Base-by-base conservation (phyloP, 805 yeast species). In the Ogataea nitratoaversa region DNA sequence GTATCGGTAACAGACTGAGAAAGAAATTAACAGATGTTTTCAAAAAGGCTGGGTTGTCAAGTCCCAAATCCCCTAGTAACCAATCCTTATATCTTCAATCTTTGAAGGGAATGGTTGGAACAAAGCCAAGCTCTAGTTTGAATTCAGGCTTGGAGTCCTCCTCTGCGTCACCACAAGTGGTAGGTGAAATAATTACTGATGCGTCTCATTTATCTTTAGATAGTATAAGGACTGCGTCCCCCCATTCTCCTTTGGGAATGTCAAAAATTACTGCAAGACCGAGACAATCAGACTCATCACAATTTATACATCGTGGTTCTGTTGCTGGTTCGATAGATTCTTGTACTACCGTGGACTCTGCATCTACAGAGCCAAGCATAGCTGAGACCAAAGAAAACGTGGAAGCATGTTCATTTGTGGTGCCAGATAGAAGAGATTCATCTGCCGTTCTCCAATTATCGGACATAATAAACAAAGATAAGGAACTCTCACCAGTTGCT, bases 1-100 rank as follows among this genome's bases (percentile, higher is more conserved):
- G 95, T n/a, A 72, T 88, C 36, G 90, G 89, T 7, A 73, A 78
- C 37, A 70, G 81, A 40, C 69, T 87, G 32, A 76, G 69, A 49
- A 72, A 68, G 42, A 71, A 75, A 19, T 53, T 80, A 4, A 62
- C 72, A 5, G 68, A 67, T 35, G 79, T 76, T 1, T 56, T 57
- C 34, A 44, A 42, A 30, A 35, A 47, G 34, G 31, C 54, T 2
- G 52, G 54, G 1, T 38, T 47, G 18, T 36, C 51, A 2, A 37
- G 42, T 7, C 46, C 46, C 12, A 50, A 42, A 27, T 13, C 5
- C 23, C 45, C 38, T 17, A 46, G 33, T 18, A 39, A 37, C n/a
- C 25, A 17, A 23, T 43, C 50, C 5, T 39, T 46, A 8, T 48
- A 49, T 36, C 44, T 46, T 24, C 49, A 44, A 19, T 49, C 52